A percentile compares a stretch with the other conserved stretches of the same genome.
Conservation (phyloP, 2,329 filamentous ascomycete genomes). For the Penicillium psychrosexuale region DNA sequence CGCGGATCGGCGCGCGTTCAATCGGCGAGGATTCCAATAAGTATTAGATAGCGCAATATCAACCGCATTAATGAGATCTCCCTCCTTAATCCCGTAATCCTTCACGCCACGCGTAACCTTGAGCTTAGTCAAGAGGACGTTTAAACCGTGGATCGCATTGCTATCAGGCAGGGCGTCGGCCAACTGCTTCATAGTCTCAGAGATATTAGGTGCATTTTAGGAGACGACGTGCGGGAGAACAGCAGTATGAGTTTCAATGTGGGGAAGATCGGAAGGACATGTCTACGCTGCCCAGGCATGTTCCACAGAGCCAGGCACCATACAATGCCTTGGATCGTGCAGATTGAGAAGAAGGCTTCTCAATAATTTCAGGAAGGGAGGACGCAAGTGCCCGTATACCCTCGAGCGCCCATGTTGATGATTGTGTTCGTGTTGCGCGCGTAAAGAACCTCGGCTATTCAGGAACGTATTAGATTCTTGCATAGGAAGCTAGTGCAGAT, state of each 20-base stretch:
- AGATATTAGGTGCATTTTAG: constrained; percentile 58
- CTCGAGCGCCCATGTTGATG: constrained; percentile 57
- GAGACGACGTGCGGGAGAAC: constrained; percentile 62
- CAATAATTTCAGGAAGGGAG: constrained; percentile 53
- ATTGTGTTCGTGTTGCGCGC: constrained; percentile 61
- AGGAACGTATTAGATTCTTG: not conserved
- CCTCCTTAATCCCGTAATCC: constrained; percentile 58
- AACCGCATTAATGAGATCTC: constrained; percentile 58
- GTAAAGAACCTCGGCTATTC: constrained; percentile 60
- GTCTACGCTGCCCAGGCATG: constrained; percentile 57
- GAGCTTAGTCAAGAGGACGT: constrained; percentile 54
- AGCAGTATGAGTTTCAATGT: constrained; percentile 64
- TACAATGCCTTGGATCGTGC: constrained; percentile 57
- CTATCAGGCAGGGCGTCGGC: constrained; percentile 55
- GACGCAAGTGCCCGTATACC: constrained; percentile 54
- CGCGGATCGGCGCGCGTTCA: constrained; percentile 52
- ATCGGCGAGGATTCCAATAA: constrained; percentile 60
- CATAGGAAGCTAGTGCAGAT: not conserved
- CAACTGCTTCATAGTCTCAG: constrained; percentile 52
- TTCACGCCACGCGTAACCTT: constrained; percentile 54
- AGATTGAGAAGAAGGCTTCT: constrained; percentile 43
- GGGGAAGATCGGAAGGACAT: constrained; percentile 59
- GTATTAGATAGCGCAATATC: constrained; percentile 58
- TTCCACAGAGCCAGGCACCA: constrained; percentile 64
- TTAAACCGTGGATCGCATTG: constrained; percentile 56